Percentiles rank a stretch among this genome's conserved stretches.
Evolutionary conservation across 2,329 filamentous ascomycete species (phyloP).

Genomic region (Fusarium irregulare): DNA sequence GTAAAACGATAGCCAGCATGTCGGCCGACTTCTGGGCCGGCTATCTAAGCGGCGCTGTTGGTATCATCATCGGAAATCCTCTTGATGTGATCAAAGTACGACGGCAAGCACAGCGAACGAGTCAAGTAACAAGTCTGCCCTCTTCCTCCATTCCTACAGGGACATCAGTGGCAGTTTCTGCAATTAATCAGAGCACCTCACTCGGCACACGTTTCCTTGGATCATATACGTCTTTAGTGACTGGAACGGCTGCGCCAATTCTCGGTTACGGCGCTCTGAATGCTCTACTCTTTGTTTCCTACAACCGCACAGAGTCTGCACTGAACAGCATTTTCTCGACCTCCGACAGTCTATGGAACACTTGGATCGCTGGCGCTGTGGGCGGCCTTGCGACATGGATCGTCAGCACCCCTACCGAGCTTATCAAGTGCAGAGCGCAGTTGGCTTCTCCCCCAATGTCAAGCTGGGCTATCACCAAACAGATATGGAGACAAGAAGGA

Average conservation of each 20-base stretch:
- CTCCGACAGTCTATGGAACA: constrained; percentile 67
- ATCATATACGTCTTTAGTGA: constrained; percentile 56
- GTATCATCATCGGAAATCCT: constrained; percentile 90
- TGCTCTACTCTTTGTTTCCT: constrained; percentile 87
- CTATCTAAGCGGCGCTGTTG: constrained; percentile 85
- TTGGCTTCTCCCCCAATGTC: constrained; percentile 63
- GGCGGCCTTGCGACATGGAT: constrained; percentile 88
- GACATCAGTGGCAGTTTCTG: constrained; percentile 9
- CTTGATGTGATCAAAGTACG: constrained; percentile 74
- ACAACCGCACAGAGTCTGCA: constrained; percentile 81
- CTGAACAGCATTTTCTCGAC: constrained; percentile 59
- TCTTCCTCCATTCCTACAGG: constrained; percentile 21
- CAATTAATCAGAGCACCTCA: constrained; percentile 8
- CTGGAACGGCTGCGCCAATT: constrained; percentile 85
- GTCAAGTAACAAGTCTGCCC: constrained; percentile 16
- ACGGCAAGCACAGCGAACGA: constrained; percentile 70
- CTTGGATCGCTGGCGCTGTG: constrained; percentile 82
- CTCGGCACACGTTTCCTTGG: constrained; percentile 32
- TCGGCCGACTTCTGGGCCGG: constrained; percentile 94
- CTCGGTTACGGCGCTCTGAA: constrained; percentile 92
- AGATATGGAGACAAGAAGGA: constrained; percentile 67
- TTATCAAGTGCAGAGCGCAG: constrained; percentile 90
- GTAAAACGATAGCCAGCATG: constrained; percentile 61
- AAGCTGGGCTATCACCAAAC: constrained; percentile 71
- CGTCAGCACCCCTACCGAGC: constrained; percentile 87